Conservation (phyloP, 805 yeast species). For the Cyberlindnera suaveolens region DNA sequence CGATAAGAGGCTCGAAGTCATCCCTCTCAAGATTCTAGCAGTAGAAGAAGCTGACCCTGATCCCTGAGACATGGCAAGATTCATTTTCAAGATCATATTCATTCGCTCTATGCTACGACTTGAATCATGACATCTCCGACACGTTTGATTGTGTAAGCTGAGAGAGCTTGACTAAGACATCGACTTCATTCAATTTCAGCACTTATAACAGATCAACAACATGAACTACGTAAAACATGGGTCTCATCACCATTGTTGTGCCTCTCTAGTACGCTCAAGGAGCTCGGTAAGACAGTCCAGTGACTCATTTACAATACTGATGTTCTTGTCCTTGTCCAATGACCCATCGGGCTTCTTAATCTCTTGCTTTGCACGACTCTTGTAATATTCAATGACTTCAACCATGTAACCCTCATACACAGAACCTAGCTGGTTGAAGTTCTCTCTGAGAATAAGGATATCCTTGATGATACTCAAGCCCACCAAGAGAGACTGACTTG, state of each 20-base stretch:
- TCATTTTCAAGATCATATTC: too few species aligned
- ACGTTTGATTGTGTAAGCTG: too few species aligned
- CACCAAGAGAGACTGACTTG: conserved; percentile 43
- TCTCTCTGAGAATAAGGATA: conserved; percentile 48
- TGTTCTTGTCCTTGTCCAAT: conserved; percentile 25
- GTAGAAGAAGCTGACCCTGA: too few species aligned
- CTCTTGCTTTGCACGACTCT: conserved; percentile 33
- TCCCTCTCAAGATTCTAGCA: too few species aligned
- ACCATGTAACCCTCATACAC: conserved; percentile 37
- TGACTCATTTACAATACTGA: conserved; percentile 37
- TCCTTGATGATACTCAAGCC: conserved; percentile 39
- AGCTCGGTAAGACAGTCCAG: conserved; percentile 35
- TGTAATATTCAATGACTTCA: conserved; percentile 45
- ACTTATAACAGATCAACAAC: too few species aligned
- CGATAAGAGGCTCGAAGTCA: too few species aligned
- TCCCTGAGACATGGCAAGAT: too few species aligned
- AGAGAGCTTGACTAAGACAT: too few species aligned
- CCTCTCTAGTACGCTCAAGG: conserved; percentile 16
- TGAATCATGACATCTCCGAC: too few species aligned
- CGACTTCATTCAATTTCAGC: too few species aligned
- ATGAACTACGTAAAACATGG: not conserved
- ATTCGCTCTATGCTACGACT: too few species aligned
- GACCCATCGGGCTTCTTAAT: conserved; percentile 19
- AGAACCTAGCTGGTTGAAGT: conserved; percentile 41
- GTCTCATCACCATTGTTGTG: conserved; percentile 4